phyloP scores from a whole-genome alignment of 2,329 filamentous ascomycete genomes.

The Corinectria fuckeliana region DNA sequence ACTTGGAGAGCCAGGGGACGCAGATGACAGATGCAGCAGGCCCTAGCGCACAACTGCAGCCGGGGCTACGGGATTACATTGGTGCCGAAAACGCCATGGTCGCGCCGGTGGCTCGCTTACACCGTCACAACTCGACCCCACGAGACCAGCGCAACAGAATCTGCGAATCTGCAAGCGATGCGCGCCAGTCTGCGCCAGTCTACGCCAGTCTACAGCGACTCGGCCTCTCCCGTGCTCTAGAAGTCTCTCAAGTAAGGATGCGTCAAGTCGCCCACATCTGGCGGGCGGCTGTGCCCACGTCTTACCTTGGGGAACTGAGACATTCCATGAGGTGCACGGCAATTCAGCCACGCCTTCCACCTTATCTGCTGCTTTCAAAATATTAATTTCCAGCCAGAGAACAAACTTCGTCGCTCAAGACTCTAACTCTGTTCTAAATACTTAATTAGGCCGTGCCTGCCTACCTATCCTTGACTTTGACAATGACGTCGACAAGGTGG shows the following conservation, averaged over 20 bases:
- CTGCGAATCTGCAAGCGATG: constrained; percentile 15
- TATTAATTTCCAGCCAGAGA: background rate
- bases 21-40: constrained; percentile 21
- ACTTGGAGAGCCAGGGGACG: constrained; percentile 15
- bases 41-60: constrained; percentile 28
- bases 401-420: background rate
- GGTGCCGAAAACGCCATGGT: constrained; percentile 29
- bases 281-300: too few relatives aligned
- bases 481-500: constrained; percentile 13
- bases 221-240: background rate
- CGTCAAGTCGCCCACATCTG: background rate
- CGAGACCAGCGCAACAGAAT: constrained; percentile 13
- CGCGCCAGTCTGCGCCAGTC: constrained; percentile 10
- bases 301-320: background rate
- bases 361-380: background rate
- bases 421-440: background rate
- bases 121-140: constrained; percentile 18
- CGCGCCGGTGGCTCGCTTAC: constrained; percentile 24
- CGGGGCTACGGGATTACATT: constrained; percentile 23
- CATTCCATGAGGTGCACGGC: background rate
- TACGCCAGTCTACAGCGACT: constrained; percentile 7
- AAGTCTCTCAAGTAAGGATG: background rate
- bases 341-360: background rate
- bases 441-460: too few relatives aligned
- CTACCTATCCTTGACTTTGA: background rate